phyloP scores from a whole-genome alignment of 768 basidiomycete genomes.

The Cyclocybe cylindracea region DNA sequence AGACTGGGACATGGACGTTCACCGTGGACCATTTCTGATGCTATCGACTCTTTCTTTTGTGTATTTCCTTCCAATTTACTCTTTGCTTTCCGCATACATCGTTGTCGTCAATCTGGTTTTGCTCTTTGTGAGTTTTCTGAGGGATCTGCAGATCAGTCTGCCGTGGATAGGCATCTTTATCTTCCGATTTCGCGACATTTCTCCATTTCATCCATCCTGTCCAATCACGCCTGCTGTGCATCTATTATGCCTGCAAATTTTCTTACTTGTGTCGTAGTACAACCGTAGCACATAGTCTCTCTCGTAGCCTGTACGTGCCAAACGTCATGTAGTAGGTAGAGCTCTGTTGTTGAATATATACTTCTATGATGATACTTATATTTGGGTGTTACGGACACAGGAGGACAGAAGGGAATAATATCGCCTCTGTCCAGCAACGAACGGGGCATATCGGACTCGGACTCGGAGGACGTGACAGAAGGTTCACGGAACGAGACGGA shows the following conservation, averaged over 20 bases:
- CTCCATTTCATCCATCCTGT: neutral
- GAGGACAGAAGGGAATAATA: neutral
- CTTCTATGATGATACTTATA: slow-evolving; percentile 1
- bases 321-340: slow-evolving; percentile 13
- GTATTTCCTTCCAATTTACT: slow-evolving; percentile 3
- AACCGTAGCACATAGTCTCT: slow-evolving; percentile 1
- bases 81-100: too few species aligned
- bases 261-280: neutral
- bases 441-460: neutral
- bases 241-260: neutral
- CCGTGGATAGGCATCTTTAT: slow-evolving; percentile 18
- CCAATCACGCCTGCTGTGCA: slow-evolving; percentile 1
- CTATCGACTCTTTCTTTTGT: slow-evolving; percentile 7
- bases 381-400: neutral
- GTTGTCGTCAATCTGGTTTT: neutral
- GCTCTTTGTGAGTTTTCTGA: slow-evolving; percentile 1
- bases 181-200: slow-evolving; percentile 1
- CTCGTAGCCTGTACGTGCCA: slow-evolving; percentile 4
- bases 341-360: slow-evolving; percentile 4
- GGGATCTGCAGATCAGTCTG: slow-evolving; percentile 23
- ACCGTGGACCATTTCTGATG: slow-evolving; percentile 90
- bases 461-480: neutral
- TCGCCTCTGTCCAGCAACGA: neutral
- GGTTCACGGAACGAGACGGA: too few species aligned
- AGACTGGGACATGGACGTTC: slow-evolving; percentile 91